phyloP scores from a whole-genome alignment of 768 basidiomycete genomes.

The Lactarius sanguifluus region DNA sequence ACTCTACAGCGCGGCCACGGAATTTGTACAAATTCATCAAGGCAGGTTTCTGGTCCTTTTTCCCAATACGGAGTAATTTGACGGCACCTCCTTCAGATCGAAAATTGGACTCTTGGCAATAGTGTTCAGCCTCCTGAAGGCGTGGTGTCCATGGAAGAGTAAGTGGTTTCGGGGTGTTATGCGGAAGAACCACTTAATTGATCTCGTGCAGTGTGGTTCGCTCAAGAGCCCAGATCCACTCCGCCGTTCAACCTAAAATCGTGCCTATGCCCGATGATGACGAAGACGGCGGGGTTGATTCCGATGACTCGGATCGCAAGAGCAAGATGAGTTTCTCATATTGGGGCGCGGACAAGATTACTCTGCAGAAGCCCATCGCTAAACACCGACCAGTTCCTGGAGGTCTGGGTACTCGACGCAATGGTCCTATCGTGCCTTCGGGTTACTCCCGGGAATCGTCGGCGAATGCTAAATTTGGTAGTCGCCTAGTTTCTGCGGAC shows the following conservation, averaged over 20 bases:
- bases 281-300: slow-evolving; percentile 57
- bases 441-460: slow-evolving; percentile 79
- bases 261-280: slow-evolving; percentile 70
- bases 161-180: slow-evolving; percentile 36
- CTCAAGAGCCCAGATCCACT: slow-evolving; percentile 60
- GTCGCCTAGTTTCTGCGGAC: slow-evolving; percentile 71
- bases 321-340: slow-evolving; percentile 95
- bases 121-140: slow-evolving; percentile 75
- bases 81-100: slow-evolving; percentile 51
- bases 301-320: slow-evolving; percentile 84
- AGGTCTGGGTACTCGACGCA: slow-evolving; percentile 38
- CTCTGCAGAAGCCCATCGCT: slow-evolving; percentile 73
- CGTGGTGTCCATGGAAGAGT: slow-evolving; percentile 91
- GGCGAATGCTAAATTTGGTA: slow-evolving; percentile 92
- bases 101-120: slow-evolving; percentile 83
- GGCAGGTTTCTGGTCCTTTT: slow-evolving; percentile 43
- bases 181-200: slow-evolving; percentile 20
- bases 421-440: slow-evolving; percentile 44
- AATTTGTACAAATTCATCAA: slow-evolving; percentile 94
- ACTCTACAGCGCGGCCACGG: slow-evolving; percentile 75
- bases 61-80: slow-evolving; percentile 20
- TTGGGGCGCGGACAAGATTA: slow-evolving; percentile 91
- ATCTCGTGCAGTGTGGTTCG: slow-evolving; percentile 57
- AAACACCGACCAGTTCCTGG: slow-evolving; percentile 43
- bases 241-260: slow-evolving; percentile 59